Base-by-base conservation (phyloP, 106 monocot species). In the Cymbidium sinense region DNA sequence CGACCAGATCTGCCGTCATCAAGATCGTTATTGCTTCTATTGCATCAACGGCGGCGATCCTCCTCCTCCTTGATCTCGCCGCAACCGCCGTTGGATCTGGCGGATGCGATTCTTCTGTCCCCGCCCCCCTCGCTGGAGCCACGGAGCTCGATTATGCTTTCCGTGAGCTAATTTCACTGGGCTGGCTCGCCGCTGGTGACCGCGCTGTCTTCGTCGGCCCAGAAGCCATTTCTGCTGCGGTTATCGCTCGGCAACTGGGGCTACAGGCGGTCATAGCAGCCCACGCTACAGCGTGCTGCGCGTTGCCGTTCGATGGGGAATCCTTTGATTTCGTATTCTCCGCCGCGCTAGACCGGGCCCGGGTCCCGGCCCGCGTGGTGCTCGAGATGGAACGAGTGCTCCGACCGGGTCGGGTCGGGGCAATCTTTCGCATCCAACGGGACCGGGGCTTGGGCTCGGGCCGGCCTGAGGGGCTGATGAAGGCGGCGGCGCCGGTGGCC, bases 311-410 rank as follows among this genome's bases (percentile, higher is more conserved):
- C 73, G 81, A 44, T 12, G 64, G 30, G 20, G 84, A 62, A 29
- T 81, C 81, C 35, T 77, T 85, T 77, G 84, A 85, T 39, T 77
- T 85, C 50, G 81, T 77, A 1, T 77, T 85, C 77, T 62, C 77
- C 50, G 81, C 84, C 19, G 54, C 77, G 30, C 64, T 85, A 64
- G 77, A 85, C 37, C 84, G 81, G 77, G 84, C 55, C 30, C 77
- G 84, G 28, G 81, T 85, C 21, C 84, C 84, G 29, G 84, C 84
- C 73, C 80, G 84, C 23, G 73, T 85, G 52, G 55, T 85, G 12
- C 77, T 85, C 4, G 84, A 85, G 35, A 85, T 81, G 84, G 84
- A 85, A 74, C 76, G 84, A 30, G 84, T 85, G 54, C 65, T 85
- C 73, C 72, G 81, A 1, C 84, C 84, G 18, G 84, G 84, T 18